Percentiles rank a stretch among this genome's conserved stretches.
Conservation (phyloP, 108 stramenopile species). For the Nitzschia sp. region DNA sequence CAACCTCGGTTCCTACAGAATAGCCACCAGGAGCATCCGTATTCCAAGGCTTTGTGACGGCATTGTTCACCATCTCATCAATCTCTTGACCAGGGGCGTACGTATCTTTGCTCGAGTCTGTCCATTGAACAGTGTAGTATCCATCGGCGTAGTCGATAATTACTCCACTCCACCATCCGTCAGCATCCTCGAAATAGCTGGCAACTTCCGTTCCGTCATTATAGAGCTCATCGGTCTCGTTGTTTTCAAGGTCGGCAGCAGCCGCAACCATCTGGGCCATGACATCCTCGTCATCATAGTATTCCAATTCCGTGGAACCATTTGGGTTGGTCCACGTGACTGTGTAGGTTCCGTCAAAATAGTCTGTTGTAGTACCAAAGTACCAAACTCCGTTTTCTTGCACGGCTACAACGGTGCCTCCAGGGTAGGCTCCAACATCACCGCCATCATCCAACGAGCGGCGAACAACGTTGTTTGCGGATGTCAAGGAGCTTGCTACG, state of each 20-base stretch:
- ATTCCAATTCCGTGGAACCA: constrained; percentile 4
- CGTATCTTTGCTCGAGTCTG: background rate
- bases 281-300: constrained; percentile 15
- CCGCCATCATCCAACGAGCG: background rate
- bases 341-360: constrained; percentile 18
- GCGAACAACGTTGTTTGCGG: background rate
- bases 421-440: background rate
- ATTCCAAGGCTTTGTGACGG: background rate
- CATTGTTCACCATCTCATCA: background rate
- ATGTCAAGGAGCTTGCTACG: background rate
- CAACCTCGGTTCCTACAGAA: background rate
- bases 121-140: constrained; percentile 2
- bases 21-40: background rate
- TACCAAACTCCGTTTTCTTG: constrained; percentile 4
- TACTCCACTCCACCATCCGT: background rate
- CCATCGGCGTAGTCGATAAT: constrained; percentile 1
- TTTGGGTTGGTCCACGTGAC: constrained; percentile 7
- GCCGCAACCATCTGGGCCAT: constrained; percentile 7
- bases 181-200: background rate
- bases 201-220: background rate
- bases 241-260: background rate
- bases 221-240: background rate
- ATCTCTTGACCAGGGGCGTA: background rate
- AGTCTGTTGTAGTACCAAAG: constrained; percentile 2
- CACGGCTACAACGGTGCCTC: constrained; percentile 1